Base-by-base conservation (phyloP, 306 rosid species). In the Luffa aegyptiaca region DNA sequence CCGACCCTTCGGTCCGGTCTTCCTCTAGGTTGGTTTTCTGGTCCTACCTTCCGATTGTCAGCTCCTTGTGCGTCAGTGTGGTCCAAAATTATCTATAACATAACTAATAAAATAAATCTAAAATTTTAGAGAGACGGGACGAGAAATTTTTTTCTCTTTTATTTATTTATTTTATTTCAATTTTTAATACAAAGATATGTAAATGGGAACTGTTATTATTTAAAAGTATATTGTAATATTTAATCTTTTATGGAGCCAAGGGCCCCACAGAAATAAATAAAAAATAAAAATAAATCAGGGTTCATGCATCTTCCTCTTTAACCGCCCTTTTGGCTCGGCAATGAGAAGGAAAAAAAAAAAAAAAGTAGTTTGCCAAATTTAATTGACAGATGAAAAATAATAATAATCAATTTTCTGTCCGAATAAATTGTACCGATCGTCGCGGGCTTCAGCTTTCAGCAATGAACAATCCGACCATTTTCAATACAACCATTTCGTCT, bases 291-390 rank as follows among this genome's bases (percentile, higher is more conserved):
- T 45, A 73, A n/a, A n/a, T 49, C 61, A 0, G 44, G 45, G 87
- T 85, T 82, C 89, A 88, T 84, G 90, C 87, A 88, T 80, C 88
- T 53, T 2, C 74, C 58, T 2, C 69, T 8, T 33, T 11, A 44
- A 41, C 56, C 31, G 75, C 65, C 46, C 82, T 55, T 52, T 63
- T 26, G 48, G 20, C 33, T 37, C 41, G 2, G 33, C 18, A 21
- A 68, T 10, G 21, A 36, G 62, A 14, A 26, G 48, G 48, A 57
- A 48, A 18, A 48, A 45, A 5, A 53, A 65, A 18, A 17, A 52
- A 70, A 12, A 4, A 33, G 69, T 62, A 26, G 58, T 45, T 46
- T 72, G 26, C 77, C 77, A 55, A 61, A 31, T 31, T 78, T 46
- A 63, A 36, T 39, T 48, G 37, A 6, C 2, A 26, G 51, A 63